phyloP scores from a whole-genome alignment of 192 early-diverging fungal genomes.

The Backusella macrospora region DNA sequence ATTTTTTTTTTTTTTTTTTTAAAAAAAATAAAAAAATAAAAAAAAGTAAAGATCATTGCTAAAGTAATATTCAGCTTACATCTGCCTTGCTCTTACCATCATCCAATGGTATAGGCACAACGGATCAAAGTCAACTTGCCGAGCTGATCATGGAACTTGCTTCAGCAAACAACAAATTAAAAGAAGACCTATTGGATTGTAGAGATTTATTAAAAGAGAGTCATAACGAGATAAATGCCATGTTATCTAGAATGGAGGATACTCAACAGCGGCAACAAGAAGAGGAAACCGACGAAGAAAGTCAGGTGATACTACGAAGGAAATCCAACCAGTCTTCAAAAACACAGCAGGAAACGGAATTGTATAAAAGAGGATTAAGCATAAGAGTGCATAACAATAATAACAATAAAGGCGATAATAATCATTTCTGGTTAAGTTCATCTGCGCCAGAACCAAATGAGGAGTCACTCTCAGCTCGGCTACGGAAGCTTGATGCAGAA shows the following conservation, averaged over 20 bases:
- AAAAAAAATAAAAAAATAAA: neutral
- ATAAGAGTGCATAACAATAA: neutral
- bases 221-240: conserved; percentile 21
- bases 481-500: neutral
- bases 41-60: conserved; percentile 13
- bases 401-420: neutral
- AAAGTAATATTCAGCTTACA: conserved; percentile 17
- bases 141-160: conserved; percentile 57
- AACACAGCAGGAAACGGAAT: conserved; percentile 1
- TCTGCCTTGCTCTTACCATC: conserved; percentile 15
- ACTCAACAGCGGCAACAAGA: neutral
- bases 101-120: conserved; percentile 2
- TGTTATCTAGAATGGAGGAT: neutral
- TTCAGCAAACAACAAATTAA: conserved; percentile 54
- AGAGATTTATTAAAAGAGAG: conserved; percentile 52
- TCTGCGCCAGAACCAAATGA: conserved; percentile 3
- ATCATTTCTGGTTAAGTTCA: neutral
- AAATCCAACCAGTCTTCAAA: conserved; percentile 3
- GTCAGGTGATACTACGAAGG: conserved; percentile 11
- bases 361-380: conserved; percentile 14
- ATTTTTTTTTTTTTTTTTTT: too few species aligned
- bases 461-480: conserved; percentile 6
- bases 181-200: conserved; percentile 49
- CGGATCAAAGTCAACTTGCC: conserved; percentile 46
- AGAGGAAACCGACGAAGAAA: neutral